Evolutionary conservation across 1,284 basidiomycete genomes (phyloP), one percentile per base, ranked within the genome.

Genomic region (Volvariella surrecta): DNA sequence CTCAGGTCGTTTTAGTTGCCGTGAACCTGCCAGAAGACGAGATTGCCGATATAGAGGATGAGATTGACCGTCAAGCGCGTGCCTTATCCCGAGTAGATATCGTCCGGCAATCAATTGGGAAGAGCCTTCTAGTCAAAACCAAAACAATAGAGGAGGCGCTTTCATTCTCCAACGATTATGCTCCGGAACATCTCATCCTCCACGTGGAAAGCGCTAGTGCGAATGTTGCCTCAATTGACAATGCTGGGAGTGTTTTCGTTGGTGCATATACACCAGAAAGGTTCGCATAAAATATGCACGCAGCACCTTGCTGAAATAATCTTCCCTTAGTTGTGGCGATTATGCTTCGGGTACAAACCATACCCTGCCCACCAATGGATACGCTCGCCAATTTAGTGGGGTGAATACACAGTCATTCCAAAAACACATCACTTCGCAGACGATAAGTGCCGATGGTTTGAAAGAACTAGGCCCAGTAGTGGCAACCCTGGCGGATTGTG

Each of bases 261-360:
- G 96, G 96, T 2, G 74, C 89, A 4, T 96, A 81, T 61, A 89
- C 91, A 1, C 94, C 96, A 2, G 96, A 98, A 66, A 93, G 89
- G 89, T 92, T 57, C 44, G 32, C 35, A 4, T 37, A 10, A 45
- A 13, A 15, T 40, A 22, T 40, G 37, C 30, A 42, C 28, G 11
- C 44, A 48, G 10, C 46, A 45, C 28, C 21, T 43, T 18, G 39
- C 28, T 45, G 32, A 24, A 1, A 10, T 17, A n/a, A 3, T 38
- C 20, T 15, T 21, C 24, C 16, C 22, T n/a, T 30, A 94, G 90
- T 54, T 98, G 93, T 61, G 96, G 96, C 28, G 96, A 99, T 62
- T 99, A 99, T 57, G 96, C 96, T 2, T 94, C 90, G 0, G 96
- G 96, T 17, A 99, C 96, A 7, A 99, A 99, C 64, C 96, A 99